These are phyloP conservation scores for Rhinocladiella similis DNA, from an alignment of 2,329 filamentous ascomycete species.

Conservation along the genomic window DNA sequence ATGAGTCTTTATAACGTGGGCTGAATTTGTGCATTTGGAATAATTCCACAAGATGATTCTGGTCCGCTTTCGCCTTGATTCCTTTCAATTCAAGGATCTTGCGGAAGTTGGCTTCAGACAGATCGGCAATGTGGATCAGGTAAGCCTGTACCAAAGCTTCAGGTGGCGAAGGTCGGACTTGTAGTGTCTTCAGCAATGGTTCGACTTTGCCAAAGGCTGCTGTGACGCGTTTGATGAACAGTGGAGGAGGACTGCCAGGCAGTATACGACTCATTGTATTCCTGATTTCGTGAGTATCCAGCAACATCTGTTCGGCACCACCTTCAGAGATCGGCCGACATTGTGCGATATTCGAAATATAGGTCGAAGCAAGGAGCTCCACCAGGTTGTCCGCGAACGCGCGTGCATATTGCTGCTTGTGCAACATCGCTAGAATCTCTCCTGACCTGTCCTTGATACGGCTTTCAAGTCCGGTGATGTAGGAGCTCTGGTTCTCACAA, in stretches of 20 bases:
- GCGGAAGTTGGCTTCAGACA: conserved; percentile 90
- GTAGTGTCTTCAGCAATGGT: conserved; percentile 90
- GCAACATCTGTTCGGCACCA: conserved; percentile 94
- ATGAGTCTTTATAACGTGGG: conserved; percentile 62
- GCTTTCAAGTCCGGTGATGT: conserved; percentile 77
- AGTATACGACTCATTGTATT: conserved; percentile 74
- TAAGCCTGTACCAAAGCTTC: conserved; percentile 97
- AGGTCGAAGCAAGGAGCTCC: conserved; percentile 76
- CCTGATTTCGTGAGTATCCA: conserved; percentile 89
- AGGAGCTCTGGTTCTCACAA: conserved; percentile 90
- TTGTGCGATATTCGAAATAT: conserved; percentile 80
- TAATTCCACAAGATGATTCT: conserved; percentile 78
- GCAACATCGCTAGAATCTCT: conserved; percentile 74
- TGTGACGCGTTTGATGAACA: conserved; percentile 84
- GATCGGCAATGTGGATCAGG: conserved; percentile 92
- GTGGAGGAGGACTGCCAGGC: conserved; percentile 58
- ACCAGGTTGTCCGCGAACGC: conserved; percentile 97
- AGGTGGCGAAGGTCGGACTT: conserved; percentile 86
- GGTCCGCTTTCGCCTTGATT: conserved; percentile 75
- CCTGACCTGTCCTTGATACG: conserved; percentile 69
- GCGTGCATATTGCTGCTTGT: conserved; percentile 90
- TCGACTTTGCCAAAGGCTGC: conserved; percentile 84
- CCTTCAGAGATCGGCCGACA: conserved; percentile 91
- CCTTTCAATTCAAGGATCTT: conserved; percentile 97
- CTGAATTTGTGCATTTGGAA: conserved; percentile 81